Conservation (phyloP, 352 stramenopile genomes). For the Pythium apleroticum region DNA sequence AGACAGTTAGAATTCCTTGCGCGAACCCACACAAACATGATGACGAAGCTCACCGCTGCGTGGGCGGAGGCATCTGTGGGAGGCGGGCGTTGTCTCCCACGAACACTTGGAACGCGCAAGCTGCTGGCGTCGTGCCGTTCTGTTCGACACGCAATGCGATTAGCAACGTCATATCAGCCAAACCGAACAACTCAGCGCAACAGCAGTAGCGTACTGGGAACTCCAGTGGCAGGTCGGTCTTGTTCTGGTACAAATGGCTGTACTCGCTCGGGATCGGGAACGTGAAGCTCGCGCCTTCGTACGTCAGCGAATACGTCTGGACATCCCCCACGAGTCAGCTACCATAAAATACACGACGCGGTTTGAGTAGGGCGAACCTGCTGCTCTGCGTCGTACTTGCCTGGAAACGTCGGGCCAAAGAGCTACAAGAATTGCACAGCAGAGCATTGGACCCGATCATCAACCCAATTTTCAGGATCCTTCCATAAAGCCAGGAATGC, state of each 20-base stretch:
- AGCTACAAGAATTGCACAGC: conserved; percentile 35
- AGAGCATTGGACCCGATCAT: neutral
- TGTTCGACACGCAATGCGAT: conserved; percentile 19
- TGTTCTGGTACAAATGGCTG: conserved; percentile 67
- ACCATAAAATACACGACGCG: neutral
- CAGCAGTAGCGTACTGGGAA: conserved; percentile 57
- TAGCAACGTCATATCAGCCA: neutral
- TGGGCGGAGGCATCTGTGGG: conserved; percentile 38
- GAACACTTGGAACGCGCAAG: conserved; percentile 71
- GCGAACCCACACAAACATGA: no score
- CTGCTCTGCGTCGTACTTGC: conserved; percentile 60
- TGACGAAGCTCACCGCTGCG: conserved; percentile 40
- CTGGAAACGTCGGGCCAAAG: conserved; percentile 84
- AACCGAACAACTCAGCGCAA: no score
- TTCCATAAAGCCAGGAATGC: neutral
- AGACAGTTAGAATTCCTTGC: no score
- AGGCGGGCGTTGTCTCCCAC: conserved; percentile 45
- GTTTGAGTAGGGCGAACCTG: conserved; percentile 35
- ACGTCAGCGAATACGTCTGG: conserved; percentile 74
- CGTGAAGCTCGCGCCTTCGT: conserved; percentile 67
- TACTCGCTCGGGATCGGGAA: conserved; percentile 83
- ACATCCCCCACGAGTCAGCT: neutral
- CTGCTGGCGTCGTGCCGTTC: conserved; percentile 76
- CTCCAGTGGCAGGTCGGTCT: conserved; percentile 76
- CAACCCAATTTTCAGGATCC: neutral